Evolutionary conservation across 2,329 filamentous ascomycete genomes (phyloP), one percentile per base, ranked within the genome.

Genomic region (Aaosphaeria pasadenensis): DNA sequence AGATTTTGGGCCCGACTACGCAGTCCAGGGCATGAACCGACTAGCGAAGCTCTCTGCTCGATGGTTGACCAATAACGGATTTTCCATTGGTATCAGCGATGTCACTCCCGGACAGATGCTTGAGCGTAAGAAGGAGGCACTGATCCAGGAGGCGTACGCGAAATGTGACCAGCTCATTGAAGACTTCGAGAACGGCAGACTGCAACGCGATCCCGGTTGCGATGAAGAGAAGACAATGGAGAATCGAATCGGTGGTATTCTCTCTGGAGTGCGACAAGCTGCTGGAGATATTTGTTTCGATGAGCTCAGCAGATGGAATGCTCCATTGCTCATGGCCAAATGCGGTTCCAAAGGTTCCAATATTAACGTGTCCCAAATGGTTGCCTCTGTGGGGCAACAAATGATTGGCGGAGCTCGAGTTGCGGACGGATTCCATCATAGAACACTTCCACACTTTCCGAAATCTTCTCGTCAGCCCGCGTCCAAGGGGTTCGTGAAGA

Each of bases 301-400:
- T 30, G 90, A 92, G 44, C 78, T 99, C 33, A 96, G 90, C 74
- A 87, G 84, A 54, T 91, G 91, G 74, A 99, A 99, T 60, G 86
- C 94, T 0, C 91, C 94, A 5, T 78, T 97, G 54, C 87, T 96
- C 74, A 99, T 99, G 94, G 94, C 94, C 52, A 94, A 89, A 53
- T 97, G 90, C 9, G 94, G 94, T 43, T 97, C 92, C 46, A 99
- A 99, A 71, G 94, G 94, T 67, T 96, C 91, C 5, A 88, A 89
- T 60, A 95, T 99, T 77, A 99, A 99, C 77, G 94, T 99, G 32
- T 94, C 94, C 6, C 94, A 99, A 75, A 99, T 99, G 94, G 88
- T 97, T 67, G 92, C 94, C 48, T 85, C 91, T 50, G 94, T 99
- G 66, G 94, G 94, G 44, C 94, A 99, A 73, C 94, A 99, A 61